phyloP scores from a whole-genome alignment of 768 basidiomycete genomes.

The Floccularia luteovirens region DNA sequence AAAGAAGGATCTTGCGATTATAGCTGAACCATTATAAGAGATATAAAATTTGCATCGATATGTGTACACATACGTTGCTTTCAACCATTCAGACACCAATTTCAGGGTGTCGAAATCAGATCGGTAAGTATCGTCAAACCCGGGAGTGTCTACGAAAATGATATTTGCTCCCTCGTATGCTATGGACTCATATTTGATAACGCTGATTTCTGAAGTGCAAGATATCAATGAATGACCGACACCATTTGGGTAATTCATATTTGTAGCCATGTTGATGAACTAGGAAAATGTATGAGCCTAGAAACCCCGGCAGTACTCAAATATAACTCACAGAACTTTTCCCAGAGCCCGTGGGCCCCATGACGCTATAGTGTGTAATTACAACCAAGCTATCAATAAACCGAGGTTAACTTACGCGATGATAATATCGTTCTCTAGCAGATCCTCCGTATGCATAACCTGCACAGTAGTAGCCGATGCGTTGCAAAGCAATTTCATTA shows the following conservation, averaged over 20 bases:
- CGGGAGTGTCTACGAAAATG: constrained; percentile 19
- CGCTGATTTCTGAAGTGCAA: constrained; percentile 10
- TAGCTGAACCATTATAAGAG: constrained; percentile 10
- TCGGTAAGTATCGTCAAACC: constrained; percentile 17
- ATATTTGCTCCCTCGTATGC: constrained; percentile 8
- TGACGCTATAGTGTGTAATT: constrained; percentile 10
- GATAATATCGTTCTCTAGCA: background rate
- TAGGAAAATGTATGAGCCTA: constrained; percentile 1
- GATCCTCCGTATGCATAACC: too few species aligned
- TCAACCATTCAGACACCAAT: constrained; percentile 15
- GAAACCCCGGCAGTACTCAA: background rate
- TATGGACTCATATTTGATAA: constrained; percentile 9
- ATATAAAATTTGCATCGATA: background rate
- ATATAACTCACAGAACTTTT: constrained; percentile 18
- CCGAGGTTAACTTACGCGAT: background rate
- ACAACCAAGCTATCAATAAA: background rate
- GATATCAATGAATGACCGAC: constrained; percentile 15
- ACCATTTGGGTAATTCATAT: background rate
- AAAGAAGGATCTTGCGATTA: constrained; percentile 15
- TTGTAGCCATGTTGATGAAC: constrained; percentile 14
- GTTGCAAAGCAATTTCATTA: too few species aligned
- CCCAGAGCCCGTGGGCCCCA: constrained; percentile 21
- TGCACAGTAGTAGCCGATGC: too few species aligned
- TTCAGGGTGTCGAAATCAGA: constrained; percentile 14
- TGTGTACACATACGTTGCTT: constrained; percentile 10